Conservation (phyloP, 2,329 filamentous ascomycete species). For the Colletotrichum sp. region DNA sequence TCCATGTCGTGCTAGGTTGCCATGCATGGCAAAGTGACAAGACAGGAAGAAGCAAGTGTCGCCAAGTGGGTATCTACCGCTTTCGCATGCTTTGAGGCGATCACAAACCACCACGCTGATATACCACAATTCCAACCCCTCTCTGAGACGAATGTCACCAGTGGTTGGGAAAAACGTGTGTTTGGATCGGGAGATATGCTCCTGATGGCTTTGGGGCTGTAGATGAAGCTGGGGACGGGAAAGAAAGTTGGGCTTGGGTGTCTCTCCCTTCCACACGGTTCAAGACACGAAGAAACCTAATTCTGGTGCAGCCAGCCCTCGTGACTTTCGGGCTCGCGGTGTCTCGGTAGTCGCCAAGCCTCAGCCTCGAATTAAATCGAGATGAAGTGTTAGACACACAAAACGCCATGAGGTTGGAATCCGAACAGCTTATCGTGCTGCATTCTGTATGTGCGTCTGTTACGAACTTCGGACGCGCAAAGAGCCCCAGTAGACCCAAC, state of each 20-base stretch:
- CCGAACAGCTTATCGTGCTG: background rate
- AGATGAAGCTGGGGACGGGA: background rate
- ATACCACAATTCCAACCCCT: background rate
- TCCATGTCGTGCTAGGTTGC: background rate
- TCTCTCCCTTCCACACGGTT: background rate
- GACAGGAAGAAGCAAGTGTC: constrained; percentile 4
- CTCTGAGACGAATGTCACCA: background rate
- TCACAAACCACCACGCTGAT: background rate
- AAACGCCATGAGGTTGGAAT: background rate
- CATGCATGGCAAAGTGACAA: constrained; percentile 5
- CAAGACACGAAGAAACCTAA: background rate
- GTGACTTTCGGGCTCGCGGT: background rate
- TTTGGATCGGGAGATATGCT: background rate
- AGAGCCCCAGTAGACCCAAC: background rate
- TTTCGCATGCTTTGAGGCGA: background rate
- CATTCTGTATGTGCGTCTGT: background rate
- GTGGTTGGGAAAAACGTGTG: background rate
- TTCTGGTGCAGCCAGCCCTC: background rate
- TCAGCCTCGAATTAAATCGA: background rate
- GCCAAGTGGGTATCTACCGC: background rate
- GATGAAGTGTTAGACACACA: background rate
- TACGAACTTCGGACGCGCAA: background rate
- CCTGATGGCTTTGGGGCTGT: background rate
- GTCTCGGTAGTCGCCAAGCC: constrained; percentile 1
- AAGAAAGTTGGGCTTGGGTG: background rate